Conservation (phyloP, 2,329 filamentous ascomycete species). For the Sordariomycetes sp. region DNA sequence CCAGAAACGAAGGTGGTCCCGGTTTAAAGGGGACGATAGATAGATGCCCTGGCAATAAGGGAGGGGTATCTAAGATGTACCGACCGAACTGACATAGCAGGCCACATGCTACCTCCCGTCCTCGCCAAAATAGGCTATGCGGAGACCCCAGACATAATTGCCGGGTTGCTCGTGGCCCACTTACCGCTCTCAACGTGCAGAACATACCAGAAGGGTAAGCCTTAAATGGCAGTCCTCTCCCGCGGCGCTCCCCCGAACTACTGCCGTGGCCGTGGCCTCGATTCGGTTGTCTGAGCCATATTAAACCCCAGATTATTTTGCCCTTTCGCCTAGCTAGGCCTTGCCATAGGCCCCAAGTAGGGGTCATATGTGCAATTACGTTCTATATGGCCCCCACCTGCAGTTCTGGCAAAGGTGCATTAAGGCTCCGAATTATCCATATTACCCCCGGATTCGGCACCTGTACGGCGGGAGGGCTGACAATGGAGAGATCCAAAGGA, state of each 20-base stretch:
- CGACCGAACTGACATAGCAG: not conserved
- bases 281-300: constrained; percentile 2
- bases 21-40: not conserved
- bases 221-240: not conserved
- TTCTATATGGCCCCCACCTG: not conserved
- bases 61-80: not conserved
- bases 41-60: not conserved
- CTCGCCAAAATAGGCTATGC: not conserved
- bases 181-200: not conserved
- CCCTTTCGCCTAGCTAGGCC: not conserved
- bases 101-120: not conserved
- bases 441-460: constrained; percentile 3
- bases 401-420: not conserved
- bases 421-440: constrained; percentile 4
- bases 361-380: not conserved
- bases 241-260: not conserved
- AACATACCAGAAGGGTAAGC: not conserved
- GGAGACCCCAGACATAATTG: not conserved
- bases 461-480: not conserved
- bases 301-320: constrained; percentile 3
- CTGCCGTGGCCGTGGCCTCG: not conserved
- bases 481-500: no score
- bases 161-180: not conserved
- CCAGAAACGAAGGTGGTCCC: not conserved
- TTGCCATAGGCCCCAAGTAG: no score